Conservation (phyloP, 768 basidiomycete species). For the Mycena galopus region DNA sequence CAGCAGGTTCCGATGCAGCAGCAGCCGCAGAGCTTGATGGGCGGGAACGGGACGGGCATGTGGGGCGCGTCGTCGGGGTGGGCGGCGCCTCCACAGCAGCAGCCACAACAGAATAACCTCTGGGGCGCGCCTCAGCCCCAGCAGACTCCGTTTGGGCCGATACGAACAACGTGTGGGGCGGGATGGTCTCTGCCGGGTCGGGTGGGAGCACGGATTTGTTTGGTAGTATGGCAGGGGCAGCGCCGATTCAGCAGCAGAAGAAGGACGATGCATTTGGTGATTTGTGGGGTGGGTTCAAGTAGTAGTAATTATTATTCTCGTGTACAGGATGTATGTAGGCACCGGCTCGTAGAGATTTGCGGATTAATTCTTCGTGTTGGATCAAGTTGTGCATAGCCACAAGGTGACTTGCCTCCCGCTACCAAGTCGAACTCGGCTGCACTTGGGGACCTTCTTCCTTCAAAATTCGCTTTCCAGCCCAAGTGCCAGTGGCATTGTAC, state of each 20-base stretch:
- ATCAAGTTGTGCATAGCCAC: not conserved
- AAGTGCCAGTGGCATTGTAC: too few relatives aligned
- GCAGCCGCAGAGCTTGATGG: constrained; percentile 65
- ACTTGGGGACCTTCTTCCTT: too few relatives aligned
- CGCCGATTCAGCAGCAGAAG: constrained; percentile 53
- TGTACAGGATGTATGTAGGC: not conserved
- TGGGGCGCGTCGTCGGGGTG: constrained; percentile 82
- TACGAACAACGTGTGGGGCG: constrained; percentile 74
- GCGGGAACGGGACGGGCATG: constrained; percentile 63
- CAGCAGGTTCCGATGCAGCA: constrained; percentile 38
- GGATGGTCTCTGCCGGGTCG: constrained; percentile 28
- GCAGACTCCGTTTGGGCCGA: constrained; percentile 36
- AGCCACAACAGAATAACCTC: constrained; percentile 54
- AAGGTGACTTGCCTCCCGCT: too few relatives aligned
- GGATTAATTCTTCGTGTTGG: constrained; percentile 3
- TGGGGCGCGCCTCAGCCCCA: constrained; percentile 49
- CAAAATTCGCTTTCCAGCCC: too few relatives aligned
- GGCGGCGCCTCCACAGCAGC: constrained; percentile 55
- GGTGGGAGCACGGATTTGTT: constrained; percentile 49
- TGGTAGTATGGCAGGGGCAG: constrained; percentile 49
- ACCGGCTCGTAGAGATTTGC: not conserved
- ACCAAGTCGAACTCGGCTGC: too few relatives aligned
- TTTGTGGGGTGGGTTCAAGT: constrained; percentile 89
- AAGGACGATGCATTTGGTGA: constrained; percentile 88
- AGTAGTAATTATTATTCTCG: too few relatives aligned